These are phyloP conservation scores for Ceratobasidium sp. DNA, from an alignment of 1,284 basidiomycete genomes.

Conservation along the genomic window DNA sequence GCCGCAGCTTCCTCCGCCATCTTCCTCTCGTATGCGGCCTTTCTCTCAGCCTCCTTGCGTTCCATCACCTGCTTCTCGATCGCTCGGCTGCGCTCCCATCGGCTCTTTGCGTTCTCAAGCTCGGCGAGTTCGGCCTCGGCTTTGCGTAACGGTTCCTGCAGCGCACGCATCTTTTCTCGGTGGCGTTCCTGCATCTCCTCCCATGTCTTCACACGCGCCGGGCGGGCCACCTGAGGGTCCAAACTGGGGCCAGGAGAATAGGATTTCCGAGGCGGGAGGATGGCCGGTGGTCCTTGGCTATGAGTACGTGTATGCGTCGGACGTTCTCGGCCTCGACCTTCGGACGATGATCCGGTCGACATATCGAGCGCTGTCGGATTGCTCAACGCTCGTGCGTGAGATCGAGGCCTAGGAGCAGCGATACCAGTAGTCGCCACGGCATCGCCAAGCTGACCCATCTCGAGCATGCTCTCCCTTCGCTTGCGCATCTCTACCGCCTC, in stretches of 20 bases:
- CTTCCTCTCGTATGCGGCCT: conserved; percentile 58
- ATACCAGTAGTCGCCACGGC: too few relatives aligned
- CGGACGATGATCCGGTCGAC: not conserved
- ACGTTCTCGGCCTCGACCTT: conserved; percentile 8
- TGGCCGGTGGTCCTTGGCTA: conserved; percentile 56
- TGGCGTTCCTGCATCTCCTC: conserved; percentile 84
- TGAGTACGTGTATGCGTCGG: conserved; percentile 64
- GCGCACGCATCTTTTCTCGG: conserved; percentile 73
- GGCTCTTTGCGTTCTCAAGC: conserved; percentile 67
- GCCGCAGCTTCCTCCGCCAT: conserved; percentile 8
- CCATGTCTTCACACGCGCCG: conserved; percentile 60
- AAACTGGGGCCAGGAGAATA: not conserved
- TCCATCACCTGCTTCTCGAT: conserved; percentile 72
- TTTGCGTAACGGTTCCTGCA: conserved; percentile 76
- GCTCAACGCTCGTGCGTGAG: conserved; percentile 12
- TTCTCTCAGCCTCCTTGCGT: conserved; percentile 73
- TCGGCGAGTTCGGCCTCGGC: conserved; percentile 74
- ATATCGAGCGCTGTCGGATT: conserved; percentile 2
- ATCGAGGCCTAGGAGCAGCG: not conserved
- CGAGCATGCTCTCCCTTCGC: conserved; percentile 65
- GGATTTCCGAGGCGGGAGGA: conserved; percentile 63
- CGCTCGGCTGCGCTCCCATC: conserved; percentile 77
- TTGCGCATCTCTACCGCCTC: conserved; percentile 74
- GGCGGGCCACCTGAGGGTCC: conserved; percentile 52
- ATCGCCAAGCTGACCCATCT: conserved; percentile 48